Conservation (phyloP, 805 yeast species). For the Teunomyces lycoperdinae region DNA sequence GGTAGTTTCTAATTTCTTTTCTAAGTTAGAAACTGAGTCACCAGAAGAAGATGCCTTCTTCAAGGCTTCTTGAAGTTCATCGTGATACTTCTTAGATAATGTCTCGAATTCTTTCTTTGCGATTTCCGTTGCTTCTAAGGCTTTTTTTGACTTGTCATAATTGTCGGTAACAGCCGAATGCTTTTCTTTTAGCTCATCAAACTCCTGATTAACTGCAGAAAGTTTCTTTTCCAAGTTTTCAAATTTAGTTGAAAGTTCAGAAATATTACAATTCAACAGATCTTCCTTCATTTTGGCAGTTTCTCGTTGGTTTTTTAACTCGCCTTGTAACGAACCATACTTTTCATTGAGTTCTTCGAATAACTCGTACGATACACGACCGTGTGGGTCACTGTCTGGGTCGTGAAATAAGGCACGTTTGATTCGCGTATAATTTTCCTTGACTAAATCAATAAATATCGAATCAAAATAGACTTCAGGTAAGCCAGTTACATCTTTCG, state of each 20-base stretch:
- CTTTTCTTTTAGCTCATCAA: constrained; percentile 18
- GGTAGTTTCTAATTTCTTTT: constrained; percentile 27
- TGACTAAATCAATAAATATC: constrained; percentile 60
- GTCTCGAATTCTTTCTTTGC: constrained; percentile 22
- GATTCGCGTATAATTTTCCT: constrained; percentile 67
- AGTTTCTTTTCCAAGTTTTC: constrained; percentile 14
- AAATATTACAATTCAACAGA: constrained; percentile 17
- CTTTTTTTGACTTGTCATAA: constrained; percentile 19
- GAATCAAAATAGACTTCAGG: constrained; percentile 78
- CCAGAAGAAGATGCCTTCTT: constrained; percentile 23
- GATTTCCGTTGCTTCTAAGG: constrained; percentile 23
- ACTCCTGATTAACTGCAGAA: constrained; percentile 28
- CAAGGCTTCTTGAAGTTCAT: constrained; percentile 30
- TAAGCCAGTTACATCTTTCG: constrained; percentile 77
- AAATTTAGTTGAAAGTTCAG: constrained; percentile 18
- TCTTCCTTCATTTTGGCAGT: constrained; percentile 17
- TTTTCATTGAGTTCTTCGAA: constrained; percentile 46
- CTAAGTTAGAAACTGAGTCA: constrained; percentile 26
- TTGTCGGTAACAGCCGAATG: constrained; percentile 18
- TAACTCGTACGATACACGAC: constrained; percentile 60
- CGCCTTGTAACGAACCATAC: constrained; percentile 23
- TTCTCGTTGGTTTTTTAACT: constrained; percentile 20
- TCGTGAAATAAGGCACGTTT: constrained; percentile 68
- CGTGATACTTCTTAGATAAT: constrained; percentile 24
- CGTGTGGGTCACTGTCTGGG: constrained; percentile 70